Percentiles rank a stretch among this genome's conserved stretches.
phyloP scores from a whole-genome alignment of 441 rosid genomes.

The Pelargonium australe region DNA sequence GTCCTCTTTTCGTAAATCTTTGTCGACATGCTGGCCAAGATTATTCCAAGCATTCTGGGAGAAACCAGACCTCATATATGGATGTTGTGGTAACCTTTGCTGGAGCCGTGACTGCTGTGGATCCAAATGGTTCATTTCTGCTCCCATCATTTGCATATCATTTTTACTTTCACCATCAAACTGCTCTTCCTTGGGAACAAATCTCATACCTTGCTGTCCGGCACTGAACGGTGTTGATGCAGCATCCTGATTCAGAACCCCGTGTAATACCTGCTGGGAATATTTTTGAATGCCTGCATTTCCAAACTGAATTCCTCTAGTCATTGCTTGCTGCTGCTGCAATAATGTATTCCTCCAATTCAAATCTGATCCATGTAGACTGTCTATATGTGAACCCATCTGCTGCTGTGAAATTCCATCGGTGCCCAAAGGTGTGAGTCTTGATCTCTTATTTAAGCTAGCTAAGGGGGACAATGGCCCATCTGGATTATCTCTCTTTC shows the following conservation, averaged over 20 bases:
- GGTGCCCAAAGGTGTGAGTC: conserved; percentile 39
- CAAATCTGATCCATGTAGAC: conserved; percentile 55
- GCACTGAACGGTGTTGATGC: conserved; percentile 49
- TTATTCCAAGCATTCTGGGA: conserved; percentile 64
- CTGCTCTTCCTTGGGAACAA: conserved; percentile 66
- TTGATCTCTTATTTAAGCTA: conserved; percentile 52
- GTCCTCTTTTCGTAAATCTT: conserved; percentile 70
- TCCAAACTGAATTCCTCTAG: conserved; percentile 59
- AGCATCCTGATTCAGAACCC: conserved; percentile 57
- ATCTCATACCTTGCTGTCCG: conserved; percentile 56
- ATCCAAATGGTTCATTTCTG: conserved; percentile 39
- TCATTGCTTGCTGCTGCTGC: conserved; percentile 48
- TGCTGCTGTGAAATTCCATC: conserved; percentile 70
- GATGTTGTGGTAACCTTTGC: conserved; percentile 51
- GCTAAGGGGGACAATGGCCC: conserved; percentile 60
- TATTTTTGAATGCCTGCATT: conserved; percentile 58
- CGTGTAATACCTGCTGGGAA: conserved; percentile 63
- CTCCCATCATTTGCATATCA: conserved; percentile 40
- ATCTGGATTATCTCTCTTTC: conserved; percentile 72
- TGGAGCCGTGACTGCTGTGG: conserved; percentile 36
- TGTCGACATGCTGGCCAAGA: conserved; percentile 55
- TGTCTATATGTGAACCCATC: conserved; percentile 46
- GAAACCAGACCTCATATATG: conserved; percentile 48
- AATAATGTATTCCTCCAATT: conserved; percentile 58
- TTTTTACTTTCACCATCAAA: conserved; percentile 46